Base-by-base conservation (phyloP, 306 rosid species). In the Echinosophora koreensis region DNA sequence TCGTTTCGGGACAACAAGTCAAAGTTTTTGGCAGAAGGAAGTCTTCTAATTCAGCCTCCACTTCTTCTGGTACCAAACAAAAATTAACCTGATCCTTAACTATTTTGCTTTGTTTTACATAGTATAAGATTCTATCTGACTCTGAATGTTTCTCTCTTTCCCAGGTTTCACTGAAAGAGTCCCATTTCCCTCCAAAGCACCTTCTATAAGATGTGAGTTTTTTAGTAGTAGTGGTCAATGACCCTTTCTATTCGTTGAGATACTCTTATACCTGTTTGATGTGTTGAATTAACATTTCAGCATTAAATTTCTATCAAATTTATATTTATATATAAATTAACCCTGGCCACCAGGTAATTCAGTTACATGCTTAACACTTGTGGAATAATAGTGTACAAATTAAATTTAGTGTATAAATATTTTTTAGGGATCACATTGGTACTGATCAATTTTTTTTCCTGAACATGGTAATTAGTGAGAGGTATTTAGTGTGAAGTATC, bases 21-120 rank as follows among this genome's bases (percentile, higher is more conserved):
- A 92, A 89, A 84, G 96, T 95, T 44, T 90, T 92, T 73, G 99
- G 99, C 71, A 90, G 99, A 85, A 87, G 95, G 85, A 95, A 89
- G 74, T 74, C 97, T 35, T 79, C 93, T 30, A 38, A 38, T 38
- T 50, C 89, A 32, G 44, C 78, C 62, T 38, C 91, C 3, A 44
- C 72, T 76, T 59, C 84, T 70, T 14, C 90, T 59, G 95, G 93
- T 89, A 87, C 74, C 17, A 63, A 63, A 32, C 63, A 18, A 72
- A 72, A 46, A 11, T 3, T 11, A 46, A 13, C 8, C n/a, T 28
- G 30, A 22, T 37, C 12, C 34, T 46, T 65, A 47, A 71, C 42
- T 18, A 9, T 67, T 61, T 74, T 82, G 18, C 18, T 16, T 47
- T 70, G 60, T 78, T 59, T 66, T 10, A 67, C 76, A 63, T 49